These are phyloP conservation scores for Arabidopsis hybrid DNA, from an alignment of 441 rosid species.

Conservation along the genomic window DNA sequence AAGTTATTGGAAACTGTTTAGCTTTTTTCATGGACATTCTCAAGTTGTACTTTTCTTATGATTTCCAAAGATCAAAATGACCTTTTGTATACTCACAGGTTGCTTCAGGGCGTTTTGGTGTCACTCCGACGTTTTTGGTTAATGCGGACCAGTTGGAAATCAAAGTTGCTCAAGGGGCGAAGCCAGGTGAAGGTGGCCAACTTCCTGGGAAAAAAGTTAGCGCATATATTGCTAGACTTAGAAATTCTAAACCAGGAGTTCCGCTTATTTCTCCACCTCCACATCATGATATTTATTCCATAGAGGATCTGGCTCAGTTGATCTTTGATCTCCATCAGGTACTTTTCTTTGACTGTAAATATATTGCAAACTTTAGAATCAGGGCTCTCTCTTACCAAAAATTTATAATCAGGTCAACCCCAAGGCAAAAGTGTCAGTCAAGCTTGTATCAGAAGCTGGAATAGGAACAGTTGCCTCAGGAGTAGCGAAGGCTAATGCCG, in stretches of 20 bases:
- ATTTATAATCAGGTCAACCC: conserved; percentile 78
- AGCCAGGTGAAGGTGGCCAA: conserved; percentile 99
- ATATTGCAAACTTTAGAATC: conserved; percentile 5
- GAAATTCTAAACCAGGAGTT: conserved; percentile 99
- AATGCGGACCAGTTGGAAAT: conserved; percentile 97
- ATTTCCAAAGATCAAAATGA: conserved; percentile 27
- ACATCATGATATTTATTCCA: conserved; percentile 97
- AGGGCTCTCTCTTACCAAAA: conserved; percentile 38
- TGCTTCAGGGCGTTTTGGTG: conserved; percentile 99
- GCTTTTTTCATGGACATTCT: conserved; percentile 5
- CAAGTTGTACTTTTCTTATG: conserved; percentile 15
- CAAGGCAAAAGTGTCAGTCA: conserved; percentile 96
- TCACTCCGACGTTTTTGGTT: conserved; percentile 96
- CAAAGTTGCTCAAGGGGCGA: conserved; percentile 99
- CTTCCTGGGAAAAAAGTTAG: conserved; percentile 99
- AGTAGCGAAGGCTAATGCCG: conserved; percentile 99
- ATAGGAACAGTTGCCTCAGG: conserved; percentile 99
- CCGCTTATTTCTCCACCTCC: conserved; percentile 99
- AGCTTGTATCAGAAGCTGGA: conserved; percentile 99
- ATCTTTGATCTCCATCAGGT: conserved; percentile 99
- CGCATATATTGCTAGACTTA: conserved; percentile 93
- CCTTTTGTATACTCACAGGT: conserved; percentile 61
- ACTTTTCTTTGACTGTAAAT: conserved; percentile 32
- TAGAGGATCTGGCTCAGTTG: conserved; percentile 99
- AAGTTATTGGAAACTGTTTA: conserved; percentile 18